A percentile compares a stretch with the other conserved stretches of the same genome.
phyloP scores from a whole-genome alignment of 495 filamentous ascomycete genomes.

The Tuber calosporum region DNA sequence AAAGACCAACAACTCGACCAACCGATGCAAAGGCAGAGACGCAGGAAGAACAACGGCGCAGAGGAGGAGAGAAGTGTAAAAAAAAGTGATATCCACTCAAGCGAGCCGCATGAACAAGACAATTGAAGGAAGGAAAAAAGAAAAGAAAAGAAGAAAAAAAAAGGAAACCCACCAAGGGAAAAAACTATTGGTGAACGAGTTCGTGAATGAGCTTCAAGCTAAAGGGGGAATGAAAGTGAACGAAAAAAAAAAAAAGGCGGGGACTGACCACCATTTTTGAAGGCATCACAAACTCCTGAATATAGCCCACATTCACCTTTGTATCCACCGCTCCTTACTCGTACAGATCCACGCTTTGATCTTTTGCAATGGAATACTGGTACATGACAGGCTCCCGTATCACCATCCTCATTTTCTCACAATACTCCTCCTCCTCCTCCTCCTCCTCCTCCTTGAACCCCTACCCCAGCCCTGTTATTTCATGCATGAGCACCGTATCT shows the following conservation, averaged over 20 bases:
- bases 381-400: background rate
- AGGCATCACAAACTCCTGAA: background rate
- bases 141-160: constrained; percentile 6
- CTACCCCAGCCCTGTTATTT: background rate
- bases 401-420: background rate
- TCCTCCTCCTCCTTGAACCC: background rate
- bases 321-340: background rate
- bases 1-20: constrained; percentile 1
- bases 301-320: background rate
- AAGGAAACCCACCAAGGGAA: constrained; percentile 3
- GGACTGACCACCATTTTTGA: background rate
- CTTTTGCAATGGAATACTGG: background rate
- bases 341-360: background rate
- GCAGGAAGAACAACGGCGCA: background rate
- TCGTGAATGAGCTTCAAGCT: constrained; percentile 5
- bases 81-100: background rate
- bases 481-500: background rate
- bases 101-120: background rate
- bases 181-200: background rate
- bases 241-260: background rate
- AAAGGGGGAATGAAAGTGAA: background rate
- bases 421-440: background rate
- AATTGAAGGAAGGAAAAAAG: background rate
- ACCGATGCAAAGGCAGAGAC: background rate
- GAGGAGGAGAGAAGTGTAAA: background rate